Conservation (phyloP, 345 rosid species). For the Bruguiera gymnorhiza region DNA sequence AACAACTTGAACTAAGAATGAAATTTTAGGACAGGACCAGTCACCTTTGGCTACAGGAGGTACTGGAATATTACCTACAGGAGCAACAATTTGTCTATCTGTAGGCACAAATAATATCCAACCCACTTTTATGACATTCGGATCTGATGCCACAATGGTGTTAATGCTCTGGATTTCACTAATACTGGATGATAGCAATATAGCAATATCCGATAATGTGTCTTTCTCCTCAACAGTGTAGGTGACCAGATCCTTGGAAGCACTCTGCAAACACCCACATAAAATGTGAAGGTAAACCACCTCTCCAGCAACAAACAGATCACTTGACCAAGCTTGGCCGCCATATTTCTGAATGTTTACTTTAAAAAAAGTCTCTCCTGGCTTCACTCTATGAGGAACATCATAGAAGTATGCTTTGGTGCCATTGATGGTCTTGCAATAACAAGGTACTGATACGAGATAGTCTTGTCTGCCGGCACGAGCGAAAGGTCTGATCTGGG, state of each 20-base stretch:
- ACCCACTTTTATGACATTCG: slow-evolving; percentile 22
- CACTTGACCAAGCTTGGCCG: slow-evolving; percentile 45
- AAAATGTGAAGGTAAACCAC: slow-evolving; percentile 34
- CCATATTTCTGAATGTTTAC: slow-evolving; percentile 33
- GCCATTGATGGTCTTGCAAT: slow-evolving; percentile 32
- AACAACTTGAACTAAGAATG: background rate
- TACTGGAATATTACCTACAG: slow-evolving; percentile 10
- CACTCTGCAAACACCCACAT: slow-evolving; percentile 47
- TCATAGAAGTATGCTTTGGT: slow-evolving; percentile 46
- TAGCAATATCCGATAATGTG: slow-evolving; percentile 34
- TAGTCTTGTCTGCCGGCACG: slow-evolving; percentile 28
- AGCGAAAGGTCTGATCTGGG: slow-evolving; percentile 29
- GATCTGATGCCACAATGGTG: slow-evolving; percentile 17
- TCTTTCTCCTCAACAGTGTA: slow-evolving; percentile 59
- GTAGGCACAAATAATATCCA: slow-evolving; percentile 52
- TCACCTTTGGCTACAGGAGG: slow-evolving; percentile 30
- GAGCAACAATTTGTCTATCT: slow-evolving; percentile 6
- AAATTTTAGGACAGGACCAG: background rate
- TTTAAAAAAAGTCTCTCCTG: slow-evolving; percentile 23
- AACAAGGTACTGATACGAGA: slow-evolving; percentile 48
- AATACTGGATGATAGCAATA: slow-evolving; percentile 29
- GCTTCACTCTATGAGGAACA: slow-evolving; percentile 27
- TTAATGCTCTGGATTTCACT: slow-evolving; percentile 36
- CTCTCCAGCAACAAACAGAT: slow-evolving; percentile 1
- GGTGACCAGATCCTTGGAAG: slow-evolving; percentile 40